phyloP scores from a whole-genome alignment of 352 stramenopile species.

The Lagenidium giganteum region DNA sequence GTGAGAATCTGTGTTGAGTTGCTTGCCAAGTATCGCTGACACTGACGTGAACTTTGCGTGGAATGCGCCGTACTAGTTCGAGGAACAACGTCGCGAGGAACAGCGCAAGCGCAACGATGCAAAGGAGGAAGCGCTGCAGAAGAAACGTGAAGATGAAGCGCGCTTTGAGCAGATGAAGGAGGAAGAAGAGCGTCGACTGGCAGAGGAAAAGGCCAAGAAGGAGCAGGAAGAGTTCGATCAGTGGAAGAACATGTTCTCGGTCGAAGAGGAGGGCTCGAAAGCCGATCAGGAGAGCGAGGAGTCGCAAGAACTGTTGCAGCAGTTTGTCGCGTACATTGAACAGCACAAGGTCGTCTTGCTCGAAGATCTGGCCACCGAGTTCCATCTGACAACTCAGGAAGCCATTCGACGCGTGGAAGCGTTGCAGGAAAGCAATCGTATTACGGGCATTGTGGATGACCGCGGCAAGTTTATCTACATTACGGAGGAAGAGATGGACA shows the following conservation, averaged over 20 bases:
- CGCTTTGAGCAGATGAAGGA: constrained; percentile 39
- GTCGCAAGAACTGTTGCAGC: constrained; percentile 51
- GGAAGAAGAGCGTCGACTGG: constrained; percentile 33
- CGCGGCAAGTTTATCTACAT: constrained; percentile 83
- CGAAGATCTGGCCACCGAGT: constrained; percentile 63
- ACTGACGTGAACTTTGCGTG: no score
- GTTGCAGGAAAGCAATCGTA: constrained; percentile 42
- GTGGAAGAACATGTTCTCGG: constrained; percentile 72
- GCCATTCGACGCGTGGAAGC: constrained; percentile 58
- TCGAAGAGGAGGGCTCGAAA: constrained; percentile 62
- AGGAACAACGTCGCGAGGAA: constrained; percentile 62
- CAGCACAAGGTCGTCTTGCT: constrained; percentile 69
- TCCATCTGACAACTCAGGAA: constrained; percentile 60
- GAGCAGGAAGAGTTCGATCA: constrained; percentile 73
- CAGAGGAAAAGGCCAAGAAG: constrained; percentile 49
- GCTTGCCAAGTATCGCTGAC: no score
- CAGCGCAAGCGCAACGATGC: constrained; percentile 40
- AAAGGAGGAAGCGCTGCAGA: constrained; percentile 52
- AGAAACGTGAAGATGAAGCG: constrained; percentile 54
- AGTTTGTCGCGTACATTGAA: constrained; percentile 66
- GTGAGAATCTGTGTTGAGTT: constrained; percentile 23
- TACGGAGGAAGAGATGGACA: constrained; percentile 73
- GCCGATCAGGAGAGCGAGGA: constrained; percentile 49
- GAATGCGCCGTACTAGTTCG: no score
- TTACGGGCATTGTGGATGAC: constrained; percentile 75